Evolutionary conservation across 140 eudicot genomes (phyloP).

Genomic region (Cichorium intybus): DNA sequence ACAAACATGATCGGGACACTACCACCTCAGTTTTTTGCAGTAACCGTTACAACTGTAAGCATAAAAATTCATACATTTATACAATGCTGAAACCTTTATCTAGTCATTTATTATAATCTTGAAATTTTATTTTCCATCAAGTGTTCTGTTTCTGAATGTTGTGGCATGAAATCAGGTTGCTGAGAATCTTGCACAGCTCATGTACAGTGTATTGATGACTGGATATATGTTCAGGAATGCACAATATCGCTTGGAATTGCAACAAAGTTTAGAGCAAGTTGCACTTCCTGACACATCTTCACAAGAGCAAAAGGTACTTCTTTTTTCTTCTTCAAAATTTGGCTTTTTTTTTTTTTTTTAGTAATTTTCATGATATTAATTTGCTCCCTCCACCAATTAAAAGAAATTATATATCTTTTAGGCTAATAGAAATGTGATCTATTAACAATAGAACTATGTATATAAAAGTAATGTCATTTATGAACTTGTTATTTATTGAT

Average conservation of each 20-base stretch:
- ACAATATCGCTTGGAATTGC: conserved; percentile 86
- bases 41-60: conserved; percentile 96
- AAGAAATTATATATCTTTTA: too few relatives aligned
- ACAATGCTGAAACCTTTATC: not conserved
- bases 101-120: not conserved
- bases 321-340: not conserved
- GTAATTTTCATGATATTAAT: not conserved
- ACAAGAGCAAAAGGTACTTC: conserved; percentile 56
- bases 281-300: conserved; percentile 83
- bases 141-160: not conserved
- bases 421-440: too few relatives aligned
- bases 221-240: conserved; percentile 99
- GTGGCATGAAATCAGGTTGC: conserved; percentile 86
- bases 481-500: too few relatives aligned
- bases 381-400: too few relatives aligned
- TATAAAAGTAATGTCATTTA: too few relatives aligned
- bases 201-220: conserved; percentile 98
- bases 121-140: not conserved
- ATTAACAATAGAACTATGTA: too few relatives aligned
- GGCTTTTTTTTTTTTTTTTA: too few relatives aligned
- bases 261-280: conserved; percentile 95
- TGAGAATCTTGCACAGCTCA: conserved; percentile 98
- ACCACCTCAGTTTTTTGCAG: conserved; percentile 94
- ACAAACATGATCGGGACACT: conserved; percentile 97
- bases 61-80: not conserved